Conservation (phyloP, 208 protist species). For the Ichthyophonus hoferi region DNA sequence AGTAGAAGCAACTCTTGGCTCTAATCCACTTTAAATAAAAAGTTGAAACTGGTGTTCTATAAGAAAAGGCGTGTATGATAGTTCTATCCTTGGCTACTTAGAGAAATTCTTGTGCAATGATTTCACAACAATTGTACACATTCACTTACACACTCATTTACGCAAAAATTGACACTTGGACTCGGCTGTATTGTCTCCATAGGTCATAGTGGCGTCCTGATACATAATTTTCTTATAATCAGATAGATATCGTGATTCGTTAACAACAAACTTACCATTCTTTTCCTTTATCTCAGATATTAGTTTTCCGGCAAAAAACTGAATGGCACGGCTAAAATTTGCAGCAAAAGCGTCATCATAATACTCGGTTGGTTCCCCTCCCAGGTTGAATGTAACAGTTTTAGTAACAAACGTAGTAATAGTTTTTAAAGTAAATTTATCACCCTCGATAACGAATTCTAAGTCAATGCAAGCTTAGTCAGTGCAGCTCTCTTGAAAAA, state of each 20-base stretch:
- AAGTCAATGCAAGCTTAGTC: background rate
- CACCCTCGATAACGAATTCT: background rate
- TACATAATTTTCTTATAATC: background rate
- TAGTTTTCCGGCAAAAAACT: background rate
- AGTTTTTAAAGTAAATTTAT: background rate
- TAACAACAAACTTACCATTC: background rate
- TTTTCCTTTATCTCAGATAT: background rate
- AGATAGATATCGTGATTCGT: background rate
- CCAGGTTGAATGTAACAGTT: background rate
- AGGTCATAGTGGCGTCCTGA: background rate
- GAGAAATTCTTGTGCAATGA: too few relatives aligned
- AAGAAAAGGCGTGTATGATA: too few relatives aligned
- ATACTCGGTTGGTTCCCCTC: background rate
- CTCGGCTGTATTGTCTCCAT: too few relatives aligned
- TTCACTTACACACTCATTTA: too few relatives aligned
- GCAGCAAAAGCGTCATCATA: background rate
- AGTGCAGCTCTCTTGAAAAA: background rate
- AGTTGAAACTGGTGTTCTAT: too few relatives aligned
- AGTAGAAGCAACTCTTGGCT: too few relatives aligned
- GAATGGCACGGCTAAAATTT: background rate
- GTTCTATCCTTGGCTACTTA: too few relatives aligned
- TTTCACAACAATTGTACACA: too few relatives aligned
- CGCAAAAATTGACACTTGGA: too few relatives aligned
- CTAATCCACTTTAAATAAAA: too few relatives aligned
- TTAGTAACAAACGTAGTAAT: background rate